Base-by-base conservation (phyloP, 495 filamentous ascomycete species). In the Aspergillus coremiiformis region DNA sequence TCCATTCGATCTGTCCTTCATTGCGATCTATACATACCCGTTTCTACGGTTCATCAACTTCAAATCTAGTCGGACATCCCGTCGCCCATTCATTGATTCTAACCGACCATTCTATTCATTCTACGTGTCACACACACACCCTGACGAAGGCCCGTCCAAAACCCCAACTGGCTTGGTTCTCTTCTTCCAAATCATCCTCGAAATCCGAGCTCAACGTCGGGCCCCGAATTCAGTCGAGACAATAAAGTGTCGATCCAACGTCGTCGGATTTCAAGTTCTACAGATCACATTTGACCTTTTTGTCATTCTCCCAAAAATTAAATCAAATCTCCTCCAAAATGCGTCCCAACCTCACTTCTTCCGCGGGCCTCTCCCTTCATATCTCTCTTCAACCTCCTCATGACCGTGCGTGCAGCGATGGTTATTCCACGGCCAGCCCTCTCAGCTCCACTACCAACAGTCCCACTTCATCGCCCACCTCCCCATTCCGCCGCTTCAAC, bases 401-500 rank as follows among this genome's bases (percentile, higher is more conserved):
- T 21, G 44, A 46, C 47, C 55, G 47, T 43, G 19, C 47, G 29
- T 54, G 26, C 48, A 58, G 43, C 51, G 50, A 61, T 33, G 53
- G 42, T 39, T 49, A 55, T 47, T 48, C 51, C 35, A 55, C 56
- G 23, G 46, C 39, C 17, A 58, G 56, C 47, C 63, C 56, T 7
- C 58, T 63, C 30, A 68, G 59, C 49, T 66, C 63, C 29, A 56
- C 60, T 35, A 59, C 51, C 46, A 54, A 55, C 32, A 58, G 49
- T 52, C 53, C 59, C 46, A 58, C 60, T 39, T 60, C 63, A 7
- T 65, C 62, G 24, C 58, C 66, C 55, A 57, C 58, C 39, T 65
- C 67, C 4, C 60, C 62, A 37, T 58, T 56, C 53, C 61, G 52
- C 41, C 49, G 45, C 42, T 53, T 64, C 24, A 21, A 23, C 24